These are phyloP conservation scores for Falciphora oryzae DNA, from an alignment of 2,329 filamentous ascomycete species.

Conservation along the genomic window DNA sequence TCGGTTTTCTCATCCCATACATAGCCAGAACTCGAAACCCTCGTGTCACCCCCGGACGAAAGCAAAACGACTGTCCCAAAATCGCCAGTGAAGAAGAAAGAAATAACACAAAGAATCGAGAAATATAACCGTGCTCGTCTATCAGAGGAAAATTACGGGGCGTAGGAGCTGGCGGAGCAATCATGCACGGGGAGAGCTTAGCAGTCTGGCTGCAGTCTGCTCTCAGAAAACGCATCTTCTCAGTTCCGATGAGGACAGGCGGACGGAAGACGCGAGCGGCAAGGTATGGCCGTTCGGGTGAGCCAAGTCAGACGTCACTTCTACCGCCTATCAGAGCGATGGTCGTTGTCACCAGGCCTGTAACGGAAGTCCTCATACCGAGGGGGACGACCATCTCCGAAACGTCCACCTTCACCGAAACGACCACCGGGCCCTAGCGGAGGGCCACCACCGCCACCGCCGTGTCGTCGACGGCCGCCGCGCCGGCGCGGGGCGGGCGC, in stretches of 20 bases:
- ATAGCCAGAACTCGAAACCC: neutral
- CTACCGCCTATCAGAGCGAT: constrained; percentile 8
- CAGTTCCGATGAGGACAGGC: neutral
- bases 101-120: neutral
- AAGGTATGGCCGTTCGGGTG: neutral
- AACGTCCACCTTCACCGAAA: constrained; percentile 8
- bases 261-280: neutral
- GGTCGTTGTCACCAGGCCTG: constrained; percentile 8
- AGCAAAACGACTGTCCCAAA: neutral
- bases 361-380: constrained; percentile 10
- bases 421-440: neutral
- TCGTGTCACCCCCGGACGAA: too few species aligned
- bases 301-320: neutral
- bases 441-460: constrained; percentile 7
- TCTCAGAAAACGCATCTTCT: too few species aligned
- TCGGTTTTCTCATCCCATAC: neutral
- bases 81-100: neutral
- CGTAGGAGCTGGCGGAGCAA: too few species aligned
- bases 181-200: too few species aligned
- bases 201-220: neutral
- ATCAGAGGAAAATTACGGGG: neutral
- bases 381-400: constrained; percentile 8
- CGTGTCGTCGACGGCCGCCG: constrained; percentile 6
- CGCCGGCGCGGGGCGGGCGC: constrained; percentile 4
- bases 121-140: too few species aligned